Base-by-base conservation (phyloP, 2,329 filamentous ascomycete genomes). In the Colletotrichum graminicola region DNA sequence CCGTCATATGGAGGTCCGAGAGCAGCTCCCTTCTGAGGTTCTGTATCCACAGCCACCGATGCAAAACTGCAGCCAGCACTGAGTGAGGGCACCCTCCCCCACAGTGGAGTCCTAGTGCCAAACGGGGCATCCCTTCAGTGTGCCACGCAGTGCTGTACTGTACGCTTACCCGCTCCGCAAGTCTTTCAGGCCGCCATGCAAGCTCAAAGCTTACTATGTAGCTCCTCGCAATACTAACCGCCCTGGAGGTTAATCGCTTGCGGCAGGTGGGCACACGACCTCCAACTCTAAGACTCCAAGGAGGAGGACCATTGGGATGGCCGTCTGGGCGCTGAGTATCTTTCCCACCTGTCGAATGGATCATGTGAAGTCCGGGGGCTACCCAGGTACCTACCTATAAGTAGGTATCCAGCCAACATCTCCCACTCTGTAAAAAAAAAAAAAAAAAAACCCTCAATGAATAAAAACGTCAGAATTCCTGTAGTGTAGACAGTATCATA, bases 181-280 rank as follows among this genome's bases (percentile, higher is more conserved):
- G 52, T 51, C 36, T 39, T 61, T 55, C 51, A 47, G 41, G 7
- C 10, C 6, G 45, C 62, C 10, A 62, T 49, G 61, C 49, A 63
- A 26, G 47, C 23, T 51, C 23, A 14, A 16, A 54, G 51, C 34
- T 21, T 34, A n/a, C n/a, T n/a, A n/a, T n/a, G n/a, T n/a, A 29
- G 41, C 51, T 62, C 41, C 32, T 29, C 56, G 47, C 62, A 66
- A n/a, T 47, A 47, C 56, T 60, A 29, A 52, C 41, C 39, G 21
- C 21, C 16, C 34, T 32, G 7, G 26, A 32, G 16, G 26, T 7
- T 47, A 32, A 41, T 60, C 51, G 60, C 23, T 69, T 69, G n/a
- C 36, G 69, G 69, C 54, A 72, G 49, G 60, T 72, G 69, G 47
- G 59, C 69, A 72, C 69, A 64, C 66, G 69, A 69, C 54, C 60